Evolutionary conservation across 352 stramenopile species (phyloP).

Genomic region (Globisporangium nodosum): DNA sequence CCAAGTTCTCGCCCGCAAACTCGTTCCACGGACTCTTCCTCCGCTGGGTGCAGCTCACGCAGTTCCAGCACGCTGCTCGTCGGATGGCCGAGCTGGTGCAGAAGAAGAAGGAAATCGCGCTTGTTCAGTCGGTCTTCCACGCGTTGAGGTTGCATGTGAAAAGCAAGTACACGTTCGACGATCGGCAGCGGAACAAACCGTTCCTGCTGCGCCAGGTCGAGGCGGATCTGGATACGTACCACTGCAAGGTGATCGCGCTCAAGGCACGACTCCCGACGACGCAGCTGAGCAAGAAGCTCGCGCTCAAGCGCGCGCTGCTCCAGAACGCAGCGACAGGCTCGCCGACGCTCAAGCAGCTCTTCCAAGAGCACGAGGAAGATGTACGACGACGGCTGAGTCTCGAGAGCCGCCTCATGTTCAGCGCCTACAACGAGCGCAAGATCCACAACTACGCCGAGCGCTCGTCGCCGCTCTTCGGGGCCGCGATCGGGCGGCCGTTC

Average conservation of each 20-base stretch:
- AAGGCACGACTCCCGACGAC: constrained; percentile 25
- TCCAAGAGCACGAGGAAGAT: constrained; percentile 54
- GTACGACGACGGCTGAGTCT: constrained; percentile 49
- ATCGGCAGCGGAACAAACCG: constrained; percentile 16
- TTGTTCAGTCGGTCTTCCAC: constrained; percentile 32
- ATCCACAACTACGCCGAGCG: constrained; percentile 67
- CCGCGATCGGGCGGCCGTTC: constrained; percentile 35
- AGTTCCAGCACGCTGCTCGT: constrained; percentile 23
- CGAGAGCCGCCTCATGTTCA: constrained; percentile 73
- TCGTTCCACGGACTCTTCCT: constrained; percentile 40
- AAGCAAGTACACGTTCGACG: constrained; percentile 32
- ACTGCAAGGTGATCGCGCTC: constrained; percentile 41
- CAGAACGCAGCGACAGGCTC: constrained; percentile 36
- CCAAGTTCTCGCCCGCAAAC: constrained; percentile 41
- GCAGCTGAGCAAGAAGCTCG: constrained; percentile 19
- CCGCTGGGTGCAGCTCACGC: constrained; percentile 53
- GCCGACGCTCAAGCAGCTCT: constrained; percentile 71
- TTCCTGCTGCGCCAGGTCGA: constrained; percentile 38
- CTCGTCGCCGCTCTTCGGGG: constrained; percentile 37
- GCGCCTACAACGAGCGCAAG: constrained; percentile 57
- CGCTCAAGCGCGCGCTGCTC: constrained; percentile 16
- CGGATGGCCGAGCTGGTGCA: constrained; percentile 18
- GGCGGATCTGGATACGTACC: constrained; percentile 40
- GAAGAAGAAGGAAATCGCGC: constrained; percentile 30
- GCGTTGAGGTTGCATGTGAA: constrained; percentile 37